phyloP scores from a whole-genome alignment of 352 stramenopile genomes.

The Globisporangium lucens region DNA sequence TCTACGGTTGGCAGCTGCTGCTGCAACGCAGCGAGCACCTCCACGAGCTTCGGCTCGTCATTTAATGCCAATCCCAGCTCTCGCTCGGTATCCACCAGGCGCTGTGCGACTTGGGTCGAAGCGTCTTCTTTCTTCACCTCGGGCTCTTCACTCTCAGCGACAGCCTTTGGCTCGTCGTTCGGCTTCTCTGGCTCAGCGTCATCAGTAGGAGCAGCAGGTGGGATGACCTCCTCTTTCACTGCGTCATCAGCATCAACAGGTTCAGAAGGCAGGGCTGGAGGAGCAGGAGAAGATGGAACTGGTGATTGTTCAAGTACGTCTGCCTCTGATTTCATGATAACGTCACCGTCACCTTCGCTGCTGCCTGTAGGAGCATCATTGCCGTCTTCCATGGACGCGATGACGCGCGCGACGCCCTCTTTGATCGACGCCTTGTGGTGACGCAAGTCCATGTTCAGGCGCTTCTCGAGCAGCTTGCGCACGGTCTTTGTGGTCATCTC shows the following conservation, averaged over 20 bases:
- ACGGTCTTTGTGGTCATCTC: constrained; percentile 85
- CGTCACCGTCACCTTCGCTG: constrained; percentile 12
- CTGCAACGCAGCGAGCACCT: constrained; percentile 30
- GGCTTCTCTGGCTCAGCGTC: background rate
- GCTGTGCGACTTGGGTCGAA: constrained; percentile 15
- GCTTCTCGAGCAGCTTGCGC: constrained; percentile 67
- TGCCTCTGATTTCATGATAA: constrained; percentile 11
- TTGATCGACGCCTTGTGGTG: constrained; percentile 77
- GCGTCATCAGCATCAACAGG: background rate
- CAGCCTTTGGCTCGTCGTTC: constrained; percentile 5
- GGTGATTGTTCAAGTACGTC: background rate
- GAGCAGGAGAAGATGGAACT: background rate
- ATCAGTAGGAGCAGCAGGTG: background rate
- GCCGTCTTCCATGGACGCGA: constrained; percentile 70
- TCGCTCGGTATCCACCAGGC: constrained; percentile 33
- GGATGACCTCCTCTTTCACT: constrained; percentile 4
- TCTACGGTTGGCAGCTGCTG: constrained; percentile 26
- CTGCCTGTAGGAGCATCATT: constrained; percentile 2
- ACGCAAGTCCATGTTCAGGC: constrained; percentile 65
- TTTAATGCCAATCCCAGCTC: constrained; percentile 28
- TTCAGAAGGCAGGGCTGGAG: background rate
- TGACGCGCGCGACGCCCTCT: constrained; percentile 69
- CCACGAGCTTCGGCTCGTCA: constrained; percentile 40
- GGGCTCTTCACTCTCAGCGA: constrained; percentile 10
- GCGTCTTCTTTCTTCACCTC: constrained; percentile 18